Evolutionary conservation across 176 grass and related monocot genomes (phyloP), one percentile per base, ranked within the genome.

Genomic region (Avena eriantha): DNA sequence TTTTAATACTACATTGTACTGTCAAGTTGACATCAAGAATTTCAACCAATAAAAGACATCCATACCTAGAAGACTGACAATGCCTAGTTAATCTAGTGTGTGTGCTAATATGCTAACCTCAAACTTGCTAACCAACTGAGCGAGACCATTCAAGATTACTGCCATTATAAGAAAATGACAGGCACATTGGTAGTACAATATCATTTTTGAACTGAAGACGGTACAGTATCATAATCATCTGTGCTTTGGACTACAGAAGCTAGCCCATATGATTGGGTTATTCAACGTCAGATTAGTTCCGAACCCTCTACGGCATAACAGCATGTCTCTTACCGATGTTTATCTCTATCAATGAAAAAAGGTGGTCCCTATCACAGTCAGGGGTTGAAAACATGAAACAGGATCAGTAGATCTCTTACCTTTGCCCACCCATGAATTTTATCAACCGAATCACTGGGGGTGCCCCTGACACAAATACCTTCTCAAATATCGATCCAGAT

Each of bases 101-200:
- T 78, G 61, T 3, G 9, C 46, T 83, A 31, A 65, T 48, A 49
- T 23, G 68, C 57, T 55, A 86, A 71, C 29, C 33, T 77, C 10
- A 69, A 83, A 88, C 12, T 69, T 78, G 18, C 66, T 69, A 78
- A 35, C 72, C 24, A 53, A 81, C 48, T 85, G 53, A 79, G 41
- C 55, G 17, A 72, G 46, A 72, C 65, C 34, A 64, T 78, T 31
- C 14, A 16, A 21, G 24, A 73, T 21, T 45, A 50, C 48, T 59
- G 45, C 5, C 16, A 34, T 69, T 23, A 18, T 15, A 29, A 23
- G 58, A 55, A n/a, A 67, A 36, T 34, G 57, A 79, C 19, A 71
- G 22, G 60, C 34, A 63, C 36, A 80, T 24, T 59, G 78, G 50
- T 48, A 57, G 68, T 41, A 78, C 33, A 73, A 29, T 26, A 58